Base-by-base conservation (phyloP, 495 filamentous ascomycete genomes). In the Neurospora sp. region DNA sequence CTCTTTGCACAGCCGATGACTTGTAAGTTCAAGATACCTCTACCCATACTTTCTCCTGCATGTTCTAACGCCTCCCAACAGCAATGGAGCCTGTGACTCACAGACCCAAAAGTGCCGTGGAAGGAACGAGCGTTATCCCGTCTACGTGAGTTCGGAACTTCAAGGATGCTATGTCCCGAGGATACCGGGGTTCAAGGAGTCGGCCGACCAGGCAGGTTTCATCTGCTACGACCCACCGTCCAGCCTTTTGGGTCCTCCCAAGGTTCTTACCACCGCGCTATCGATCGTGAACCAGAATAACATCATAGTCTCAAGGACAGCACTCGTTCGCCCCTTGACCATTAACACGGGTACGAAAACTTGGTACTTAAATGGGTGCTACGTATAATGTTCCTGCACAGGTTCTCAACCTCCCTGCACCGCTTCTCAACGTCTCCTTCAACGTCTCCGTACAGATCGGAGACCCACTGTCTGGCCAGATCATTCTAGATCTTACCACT, bases 131-230 rank as follows among this genome's bases (percentile, higher is more conserved):
- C 34, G 37, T 38, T 74, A 37, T 42, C 73, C 78, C 28, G 73
- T 80, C 21, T 80, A 75, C 24, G 73, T 76, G 39, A 80, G 75
- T 54, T 71, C 76, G 19, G 73, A 76, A n/a, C 73, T 80, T 11
- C 66, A 74, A 38, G 77, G 78, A 15, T 80, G 78, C 77, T 76
- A 70, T 37, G 71, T 69, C 28, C 78, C 78, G 0, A 28, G 17
- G 31, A 79, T 75, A 15, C 78, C 78, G 2, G 78, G 78, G 17
- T 70, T 71, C 73, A 73, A 74, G 43, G 31, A 3, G 6, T 59
- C 48, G 11, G 24, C 24, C 11, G n/a, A 28, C 1, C 48, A 59
- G 48, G 11, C 48, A 59, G n/a, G 2, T 28, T 31, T 17, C 5
- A 7, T 7, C 13, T 59, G 48, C 24, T 59, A 59, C 48, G 13